Conservation (phyloP, 78 protist genomes). For the Emiliania huxleyi region DNA sequence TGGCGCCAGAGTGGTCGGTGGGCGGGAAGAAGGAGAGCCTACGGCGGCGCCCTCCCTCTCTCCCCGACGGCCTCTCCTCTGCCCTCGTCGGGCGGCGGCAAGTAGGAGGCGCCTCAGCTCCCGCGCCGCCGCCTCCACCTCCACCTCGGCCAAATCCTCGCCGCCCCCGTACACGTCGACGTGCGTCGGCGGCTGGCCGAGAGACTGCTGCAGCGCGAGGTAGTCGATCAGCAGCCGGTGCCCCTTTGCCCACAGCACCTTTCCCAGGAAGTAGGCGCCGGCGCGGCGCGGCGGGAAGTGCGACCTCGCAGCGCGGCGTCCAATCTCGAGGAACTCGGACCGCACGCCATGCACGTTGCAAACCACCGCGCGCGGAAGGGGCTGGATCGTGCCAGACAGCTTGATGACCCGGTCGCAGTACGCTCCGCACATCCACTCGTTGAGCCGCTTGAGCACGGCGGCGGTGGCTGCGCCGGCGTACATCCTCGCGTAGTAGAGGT, state of each 20-base stretch:
- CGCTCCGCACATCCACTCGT: background rate
- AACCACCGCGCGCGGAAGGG: background rate
- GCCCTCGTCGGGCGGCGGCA: no score
- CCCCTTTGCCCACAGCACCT: conserved; percentile 22
- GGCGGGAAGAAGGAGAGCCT: background rate
- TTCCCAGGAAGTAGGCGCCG: background rate
- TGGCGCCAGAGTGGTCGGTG: background rate
- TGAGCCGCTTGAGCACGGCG: background rate
- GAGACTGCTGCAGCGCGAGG: background rate
- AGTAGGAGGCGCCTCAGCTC: background rate
- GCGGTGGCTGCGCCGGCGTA: no score
- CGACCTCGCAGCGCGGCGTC: background rate
- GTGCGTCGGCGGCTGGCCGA: background rate
- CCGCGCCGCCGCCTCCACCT: background rate
- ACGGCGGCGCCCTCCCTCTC: no score
- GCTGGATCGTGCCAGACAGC: background rate
- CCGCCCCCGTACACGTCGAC: background rate
- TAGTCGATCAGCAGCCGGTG: background rate
- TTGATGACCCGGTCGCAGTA: background rate
- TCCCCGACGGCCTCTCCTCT: no score
- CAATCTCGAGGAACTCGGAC: background rate
- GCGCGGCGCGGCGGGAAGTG: background rate
- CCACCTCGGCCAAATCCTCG: background rate
- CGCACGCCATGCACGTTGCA: conserved; percentile 5
- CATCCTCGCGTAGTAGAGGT: background rate